Evolutionary conservation across 2,329 filamentous ascomycete species (phyloP), one percentile per base, ranked within the genome.

Genomic region (Pseudogymnoascus sp.): DNA sequence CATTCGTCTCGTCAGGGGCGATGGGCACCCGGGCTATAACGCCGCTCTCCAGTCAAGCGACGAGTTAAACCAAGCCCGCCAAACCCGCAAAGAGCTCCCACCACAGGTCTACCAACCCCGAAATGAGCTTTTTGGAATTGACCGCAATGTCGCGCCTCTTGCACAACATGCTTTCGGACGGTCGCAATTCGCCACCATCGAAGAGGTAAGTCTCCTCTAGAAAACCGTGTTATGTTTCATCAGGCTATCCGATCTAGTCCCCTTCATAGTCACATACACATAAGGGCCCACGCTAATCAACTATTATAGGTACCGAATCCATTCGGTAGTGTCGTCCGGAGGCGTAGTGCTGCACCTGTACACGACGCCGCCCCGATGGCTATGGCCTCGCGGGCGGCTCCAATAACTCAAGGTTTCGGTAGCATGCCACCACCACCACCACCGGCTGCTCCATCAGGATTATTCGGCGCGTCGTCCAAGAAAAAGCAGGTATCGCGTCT

Each of bases 1-100:
- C 57, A 71, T 82, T 31, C 75, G 75, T 6, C 70, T 81, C 3
- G 67, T 71, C 10, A 77, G 75, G 16, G 26, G 47, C 26, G 47
- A 54, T 31, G 8, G 8, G 18, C 64, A 64, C 2, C 57, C 36
- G 16, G 63, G 63, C 10, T 61, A 68, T 42, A 60, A 23, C 31
- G 59, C 60, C 12, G 69, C 66, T 57, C 62, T 73, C 1, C 68
- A 71, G 36, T 69, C 68, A 51, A 16, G 57, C 3, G 23, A 62
- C 29, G 70, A 73, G 47, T 40, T 57, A 21, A 16, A 80, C 47
- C 78, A 81, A 65, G 66, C 72, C 0, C 65, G 67, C 10, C 68
- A 77, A 23, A 74, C 73, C 16, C 18, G 57, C 34, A 64, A 68
- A 5, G 76, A 63, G 12, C 54, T 73, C 70, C 64, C 67, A 5